A percentile compares a stretch with the other conserved stretches of the same genome.
These are phyloP conservation scores for Diatrype stigma DNA, from an alignment of 2,329 filamentous ascomycete genomes.

Conservation along the genomic window DNA sequence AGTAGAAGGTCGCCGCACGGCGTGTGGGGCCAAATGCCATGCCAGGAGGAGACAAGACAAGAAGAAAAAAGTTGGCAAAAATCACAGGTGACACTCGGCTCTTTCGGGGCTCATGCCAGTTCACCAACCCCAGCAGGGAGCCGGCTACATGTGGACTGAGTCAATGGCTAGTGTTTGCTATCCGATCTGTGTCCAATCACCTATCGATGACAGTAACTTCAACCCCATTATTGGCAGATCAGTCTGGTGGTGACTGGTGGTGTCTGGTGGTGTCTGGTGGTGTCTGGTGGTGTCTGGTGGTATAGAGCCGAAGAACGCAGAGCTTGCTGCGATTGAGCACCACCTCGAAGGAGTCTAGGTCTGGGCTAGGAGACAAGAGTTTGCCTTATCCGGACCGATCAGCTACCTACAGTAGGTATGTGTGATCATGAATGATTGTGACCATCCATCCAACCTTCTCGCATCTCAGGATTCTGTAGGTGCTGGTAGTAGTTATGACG, in stretches of 20 bases:
- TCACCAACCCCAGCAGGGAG: slow-evolving; percentile 10
- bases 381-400: neutral
- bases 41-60: too few species aligned
- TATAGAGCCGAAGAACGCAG: too few species aligned
- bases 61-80: neutral
- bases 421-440: neutral
- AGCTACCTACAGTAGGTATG: too few species aligned
- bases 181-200: neutral
- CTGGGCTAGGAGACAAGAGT: neutral
- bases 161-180: slow-evolving; percentile 17
- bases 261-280: too few species aligned
- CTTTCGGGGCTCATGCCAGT: slow-evolving; percentile 20
- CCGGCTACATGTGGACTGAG: slow-evolving; percentile 23
- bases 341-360: neutral
- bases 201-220: neutral
- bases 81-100: slow-evolving; percentile 7
- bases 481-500: neutral
- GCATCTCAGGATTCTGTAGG: slow-evolving; percentile 2
- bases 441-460: neutral
- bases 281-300: too few species aligned
- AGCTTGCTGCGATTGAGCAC: neutral
- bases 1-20: neutral
- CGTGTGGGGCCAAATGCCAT: neutral
- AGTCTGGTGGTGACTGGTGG: too few species aligned
- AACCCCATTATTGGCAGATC: neutral